A percentile compares a stretch with the other conserved stretches of the same genome.
Conservation (phyloP, 2,329 filamentous ascomycete genomes). For the Xylariomycetidae sp. region DNA sequence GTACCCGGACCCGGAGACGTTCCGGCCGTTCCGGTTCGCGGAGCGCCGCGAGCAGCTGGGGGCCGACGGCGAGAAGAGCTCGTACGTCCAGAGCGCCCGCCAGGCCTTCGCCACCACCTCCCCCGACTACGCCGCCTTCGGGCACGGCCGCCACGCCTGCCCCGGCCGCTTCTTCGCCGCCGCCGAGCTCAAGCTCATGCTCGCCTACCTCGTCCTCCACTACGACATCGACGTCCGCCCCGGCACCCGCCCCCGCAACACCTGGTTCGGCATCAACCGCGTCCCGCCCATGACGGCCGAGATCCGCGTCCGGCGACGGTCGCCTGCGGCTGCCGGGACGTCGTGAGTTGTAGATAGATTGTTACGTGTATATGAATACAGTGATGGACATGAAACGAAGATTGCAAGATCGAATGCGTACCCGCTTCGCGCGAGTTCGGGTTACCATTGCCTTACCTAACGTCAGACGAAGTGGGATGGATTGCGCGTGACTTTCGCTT, state of each 20-base stretch:
- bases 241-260: slow-evolving; percentile 22
- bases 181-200: slow-evolving; percentile 29
- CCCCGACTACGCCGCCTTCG: slow-evolving; percentile 29
- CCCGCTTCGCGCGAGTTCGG: too few relatives aligned
- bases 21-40: slow-evolving; percentile 19
- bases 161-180: slow-evolving; percentile 34
- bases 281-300: slow-evolving; percentile 24
- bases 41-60: slow-evolving; percentile 7
- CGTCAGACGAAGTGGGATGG: too few relatives aligned
- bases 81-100: slow-evolving; percentile 15
- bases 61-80: not conserved
- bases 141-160: slow-evolving; percentile 33
- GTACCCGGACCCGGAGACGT: slow-evolving; percentile 38
- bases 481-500: too few relatives aligned
- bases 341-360: too few relatives aligned
- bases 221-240: slow-evolving; percentile 23
- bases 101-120: slow-evolving; percentile 24
- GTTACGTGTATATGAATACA: too few relatives aligned
- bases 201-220: slow-evolving; percentile 19
- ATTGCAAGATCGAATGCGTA: too few relatives aligned
- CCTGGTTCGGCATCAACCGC: slow-evolving; percentile 24
- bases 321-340: too few relatives aligned
- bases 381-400: too few relatives aligned
- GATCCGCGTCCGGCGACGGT: slow-evolving; percentile 18
- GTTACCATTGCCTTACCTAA: too few relatives aligned